A percentile compares a stretch with the other conserved stretches of the same genome.
These are phyloP conservation scores for Gracilaria caudata DNA, from an alignment of 23 red algal species.

Conservation along the genomic window DNA sequence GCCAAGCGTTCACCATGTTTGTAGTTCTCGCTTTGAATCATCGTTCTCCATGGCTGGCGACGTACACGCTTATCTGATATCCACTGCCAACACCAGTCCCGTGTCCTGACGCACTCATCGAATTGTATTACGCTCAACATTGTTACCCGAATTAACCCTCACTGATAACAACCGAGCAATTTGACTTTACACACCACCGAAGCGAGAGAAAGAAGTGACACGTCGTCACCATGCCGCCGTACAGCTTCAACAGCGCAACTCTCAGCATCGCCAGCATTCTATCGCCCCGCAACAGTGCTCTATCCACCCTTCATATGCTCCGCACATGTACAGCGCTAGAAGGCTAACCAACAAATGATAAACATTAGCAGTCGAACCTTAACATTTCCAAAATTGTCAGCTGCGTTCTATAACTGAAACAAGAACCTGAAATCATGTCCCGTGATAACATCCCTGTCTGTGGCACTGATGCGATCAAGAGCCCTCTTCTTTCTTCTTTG, in stretches of 20 bases:
- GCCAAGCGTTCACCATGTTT: too few relatives aligned
- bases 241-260: not conserved
- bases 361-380: too few relatives aligned
- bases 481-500: too few relatives aligned
- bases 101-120: too few relatives aligned
- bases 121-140: not conserved
- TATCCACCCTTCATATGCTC: not conserved
- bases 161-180: not conserved
- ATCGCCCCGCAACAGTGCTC: not conserved
- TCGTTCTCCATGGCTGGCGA: not conserved
- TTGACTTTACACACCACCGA: too few relatives aligned
- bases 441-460: too few relatives aligned
- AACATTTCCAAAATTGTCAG: too few relatives aligned
- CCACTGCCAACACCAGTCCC: too few relatives aligned
- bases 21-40: not conserved
- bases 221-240: not conserved
- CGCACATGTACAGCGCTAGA: not conserved
- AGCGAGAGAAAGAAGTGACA: not conserved
- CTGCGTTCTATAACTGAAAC: too few relatives aligned
- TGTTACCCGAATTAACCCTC: not conserved
- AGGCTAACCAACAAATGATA: too few relatives aligned
- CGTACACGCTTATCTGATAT: not conserved
- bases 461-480: too few relatives aligned
- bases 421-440: too few relatives aligned
- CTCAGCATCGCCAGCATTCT: not conserved